Conservation (phyloP, 2,329 filamentous ascomycete genomes). For the Phialophora expanda region DNA sequence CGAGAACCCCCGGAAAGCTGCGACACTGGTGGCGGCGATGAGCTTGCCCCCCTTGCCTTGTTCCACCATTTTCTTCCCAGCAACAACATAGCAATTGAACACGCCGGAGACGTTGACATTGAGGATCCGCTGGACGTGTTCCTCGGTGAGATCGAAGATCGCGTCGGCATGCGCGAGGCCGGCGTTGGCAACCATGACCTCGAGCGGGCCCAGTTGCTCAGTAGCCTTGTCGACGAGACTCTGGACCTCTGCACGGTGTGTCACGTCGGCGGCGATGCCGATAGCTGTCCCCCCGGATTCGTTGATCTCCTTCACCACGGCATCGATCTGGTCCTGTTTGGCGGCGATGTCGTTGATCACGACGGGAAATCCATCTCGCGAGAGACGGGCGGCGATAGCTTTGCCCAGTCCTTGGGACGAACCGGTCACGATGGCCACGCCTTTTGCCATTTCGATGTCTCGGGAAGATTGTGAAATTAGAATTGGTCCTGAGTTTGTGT, state of each 20-base stretch:
- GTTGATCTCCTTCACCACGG: slow-evolving; percentile 64
- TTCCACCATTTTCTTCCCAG: slow-evolving; percentile 66
- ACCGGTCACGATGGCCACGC: slow-evolving; percentile 47
- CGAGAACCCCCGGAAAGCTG: slow-evolving; percentile 61
- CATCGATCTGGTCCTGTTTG: slow-evolving; percentile 61
- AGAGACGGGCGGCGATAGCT: slow-evolving; percentile 63
- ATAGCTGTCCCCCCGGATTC: slow-evolving; percentile 61
- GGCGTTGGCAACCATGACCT: slow-evolving; percentile 64
- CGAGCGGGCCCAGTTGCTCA: slow-evolving; percentile 56
- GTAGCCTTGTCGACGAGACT: slow-evolving; percentile 58
- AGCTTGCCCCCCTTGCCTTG: slow-evolving; percentile 51
- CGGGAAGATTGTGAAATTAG: too few relatives aligned
- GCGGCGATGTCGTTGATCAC: slow-evolving; percentile 70
- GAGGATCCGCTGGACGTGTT: slow-evolving; percentile 64
- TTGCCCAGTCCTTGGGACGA: slow-evolving; percentile 47
- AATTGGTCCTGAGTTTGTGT: too few relatives aligned
- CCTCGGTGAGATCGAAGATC: slow-evolving; percentile 61
- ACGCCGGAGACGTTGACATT: slow-evolving; percentile 69
- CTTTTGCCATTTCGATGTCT: slow-evolving; percentile 29
- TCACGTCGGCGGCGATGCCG: slow-evolving; percentile 64
- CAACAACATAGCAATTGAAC: slow-evolving; percentile 67
- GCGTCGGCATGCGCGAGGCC: slow-evolving; percentile 63
- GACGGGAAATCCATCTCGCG: slow-evolving; percentile 68
- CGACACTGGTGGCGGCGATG: slow-evolving; percentile 55
- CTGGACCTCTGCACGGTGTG: slow-evolving; percentile 59